Evolutionary conservation across 371 early-diverging fungal species (phyloP), one percentile per base, ranked within the genome.

Genomic region (Choanephora cucurbitarum): DNA sequence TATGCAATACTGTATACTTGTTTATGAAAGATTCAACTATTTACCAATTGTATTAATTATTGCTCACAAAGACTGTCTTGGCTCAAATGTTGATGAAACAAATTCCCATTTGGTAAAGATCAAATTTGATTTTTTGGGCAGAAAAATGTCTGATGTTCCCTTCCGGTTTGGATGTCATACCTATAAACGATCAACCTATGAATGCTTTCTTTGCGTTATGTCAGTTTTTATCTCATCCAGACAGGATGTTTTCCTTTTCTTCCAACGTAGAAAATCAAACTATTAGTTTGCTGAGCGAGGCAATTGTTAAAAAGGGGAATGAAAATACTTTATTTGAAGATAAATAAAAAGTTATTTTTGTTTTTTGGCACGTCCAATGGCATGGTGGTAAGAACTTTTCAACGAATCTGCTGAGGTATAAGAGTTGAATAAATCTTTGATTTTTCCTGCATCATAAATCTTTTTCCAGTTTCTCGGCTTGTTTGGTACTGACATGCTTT

Each of bases 81-180:
- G 55, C 51, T 55, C 60, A 55, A 60, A 55, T 3, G 51, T 32
- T 55, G 33, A 49, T 45, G 59, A 60, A 60, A 32, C 8, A 60
- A 49, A 60, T 55, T 45, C 51, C 19, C 55, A 60, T 50, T 55
- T 60, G 45, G 45, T 60, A 50, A 50, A 60, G 50, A 14, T 55
- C 50, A 55, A 60, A 50, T 60, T 55, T 55, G 51, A 45, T 54
- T 55, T n/a, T 60, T 55, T 55, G 61, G 61, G 60, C 50, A 50
- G 55, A 58, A 52, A 58, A 58, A 58, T 58, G 59, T 58, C 42
- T 47, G 48, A 60, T 60, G 55, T 45, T 60, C 55, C 55, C 55
- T 60, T 44, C 51, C 44, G 45, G 44, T 60, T 60, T 44, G 55
- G 31, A 60, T 44, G 23, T 60, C 51, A 50, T 51, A 45, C 55